Evolutionary conservation across 1,284 basidiomycete species (phyloP).

Genomic region (Pholiota adiposa): DNA sequence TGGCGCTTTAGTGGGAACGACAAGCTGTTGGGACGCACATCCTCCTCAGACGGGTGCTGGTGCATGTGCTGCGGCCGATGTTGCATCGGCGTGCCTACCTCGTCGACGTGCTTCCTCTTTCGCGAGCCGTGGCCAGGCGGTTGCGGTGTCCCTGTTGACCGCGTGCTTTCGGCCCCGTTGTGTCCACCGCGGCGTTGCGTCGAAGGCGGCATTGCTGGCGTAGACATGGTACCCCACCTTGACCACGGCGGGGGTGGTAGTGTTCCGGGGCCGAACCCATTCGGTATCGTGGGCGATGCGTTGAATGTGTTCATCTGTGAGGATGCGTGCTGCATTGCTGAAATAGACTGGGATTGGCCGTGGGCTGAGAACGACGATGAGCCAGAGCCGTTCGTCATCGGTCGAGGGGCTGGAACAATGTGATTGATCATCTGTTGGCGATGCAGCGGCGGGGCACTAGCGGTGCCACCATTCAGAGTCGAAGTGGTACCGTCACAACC

Average conservation of each 20-base stretch:
- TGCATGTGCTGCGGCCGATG: conserved; percentile 11
- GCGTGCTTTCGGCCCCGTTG: conserved; percentile 21
- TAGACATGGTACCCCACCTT: conserved; percentile 52
- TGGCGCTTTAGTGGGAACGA: conserved; percentile 28
- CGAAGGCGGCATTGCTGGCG: conserved; percentile 45
- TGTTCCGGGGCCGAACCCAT: conserved; percentile 16
- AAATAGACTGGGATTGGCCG: conserved; percentile 16
- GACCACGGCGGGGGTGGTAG: conserved; percentile 72
- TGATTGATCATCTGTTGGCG: conserved; percentile 12
- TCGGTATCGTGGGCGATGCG: conserved; percentile 17
- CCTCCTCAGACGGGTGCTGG: conserved; percentile 20
- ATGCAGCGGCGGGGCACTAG: background rate
- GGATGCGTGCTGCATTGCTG: conserved; percentile 25
- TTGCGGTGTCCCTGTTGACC: conserved; percentile 26
- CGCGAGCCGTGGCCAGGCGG: conserved; percentile 26
- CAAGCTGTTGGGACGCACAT: conserved; percentile 16
- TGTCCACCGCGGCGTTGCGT: conserved; percentile 36
- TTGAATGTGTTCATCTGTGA: conserved; percentile 22
- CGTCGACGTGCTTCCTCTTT: conserved; percentile 36
- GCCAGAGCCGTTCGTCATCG: background rate
- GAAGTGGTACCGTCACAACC: conserved; percentile 40
- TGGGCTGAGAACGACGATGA: conserved; percentile 19
- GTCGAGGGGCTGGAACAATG: conserved; percentile 12
- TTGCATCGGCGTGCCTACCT: conserved; percentile 9
- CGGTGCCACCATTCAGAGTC: conserved; percentile 24